These are phyloP conservation scores for Metschnikowia aberdeeniae DNA, from an alignment of 805 yeast species.

Conservation along the genomic window DNA sequence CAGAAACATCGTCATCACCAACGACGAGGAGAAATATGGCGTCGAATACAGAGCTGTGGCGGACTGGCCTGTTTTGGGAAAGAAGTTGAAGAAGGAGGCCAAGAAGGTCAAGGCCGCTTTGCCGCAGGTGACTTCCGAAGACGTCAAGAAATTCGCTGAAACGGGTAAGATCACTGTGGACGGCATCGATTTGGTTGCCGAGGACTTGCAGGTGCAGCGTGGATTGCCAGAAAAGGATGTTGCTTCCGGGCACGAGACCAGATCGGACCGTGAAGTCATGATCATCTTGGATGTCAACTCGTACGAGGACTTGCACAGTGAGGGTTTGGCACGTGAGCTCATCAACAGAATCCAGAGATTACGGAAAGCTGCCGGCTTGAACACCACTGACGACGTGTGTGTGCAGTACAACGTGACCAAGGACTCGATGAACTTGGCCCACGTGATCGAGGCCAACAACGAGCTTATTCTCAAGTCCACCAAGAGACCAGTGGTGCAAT, in stretches of 20 bases:
- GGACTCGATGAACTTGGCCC: conserved; percentile 62
- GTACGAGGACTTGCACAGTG: conserved; percentile 83
- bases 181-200: conserved; percentile 80
- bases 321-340: conserved; percentile 94
- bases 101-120: conserved; percentile 92
- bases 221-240: conserved; percentile 71
- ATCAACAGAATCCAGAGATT: conserved; percentile 96
- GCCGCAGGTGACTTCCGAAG: conserved; percentile 74
- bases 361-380: conserved; percentile 92
- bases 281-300: conserved; percentile 83
- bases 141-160: conserved; percentile 70
- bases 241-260: conserved; percentile 73
- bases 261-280: conserved; percentile 86
- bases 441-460: conserved; percentile 58
- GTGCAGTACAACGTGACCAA: conserved; percentile 72
- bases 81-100: conserved; percentile 91
- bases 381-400: conserved; percentile 89
- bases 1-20: conserved; percentile 79
- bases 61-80: conserved; percentile 98
- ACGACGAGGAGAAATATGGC: conserved; percentile 87
- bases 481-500: conserved; percentile 54
- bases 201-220: conserved; percentile 87
- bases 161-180: conserved; percentile 79
- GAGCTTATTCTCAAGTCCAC: conserved; percentile 75
- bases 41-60: conserved; percentile 94